Evolutionary conservation across 192 early-diverging fungal species (phyloP).

Genomic region (Podila horticola): DNA sequence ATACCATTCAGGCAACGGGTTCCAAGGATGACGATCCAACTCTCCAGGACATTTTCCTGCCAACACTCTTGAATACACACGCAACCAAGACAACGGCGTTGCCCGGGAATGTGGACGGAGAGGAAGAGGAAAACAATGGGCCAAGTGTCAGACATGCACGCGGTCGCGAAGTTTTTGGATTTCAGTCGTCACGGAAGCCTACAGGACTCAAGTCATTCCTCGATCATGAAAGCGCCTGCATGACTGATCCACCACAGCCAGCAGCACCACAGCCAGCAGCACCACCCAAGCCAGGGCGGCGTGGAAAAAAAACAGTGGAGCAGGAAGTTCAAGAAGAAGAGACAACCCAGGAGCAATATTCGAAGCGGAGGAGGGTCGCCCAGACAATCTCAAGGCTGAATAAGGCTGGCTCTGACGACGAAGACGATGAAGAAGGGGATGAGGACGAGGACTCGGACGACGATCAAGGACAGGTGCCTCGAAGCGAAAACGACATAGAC

Average conservation of each 20-base stretch:
- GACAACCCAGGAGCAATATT: neutral
- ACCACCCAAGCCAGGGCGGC: neutral
- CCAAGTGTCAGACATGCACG: slow-evolving; percentile 12
- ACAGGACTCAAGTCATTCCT: slow-evolving; percentile 36
- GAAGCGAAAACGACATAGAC: slow-evolving; percentile 27
- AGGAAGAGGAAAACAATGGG: neutral
- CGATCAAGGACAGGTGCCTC: slow-evolving; percentile 1
- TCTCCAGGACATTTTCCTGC: too few species aligned
- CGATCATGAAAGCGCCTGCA: slow-evolving; percentile 3
- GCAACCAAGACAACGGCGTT: neutral
- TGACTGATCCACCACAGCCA: neutral
- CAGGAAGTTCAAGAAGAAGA: neutral
- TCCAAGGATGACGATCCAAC: neutral
- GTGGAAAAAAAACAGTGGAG: neutral
- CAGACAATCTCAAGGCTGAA: slow-evolving; percentile 25
- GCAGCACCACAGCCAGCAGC: neutral
- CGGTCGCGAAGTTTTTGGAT: slow-evolving; percentile 50
- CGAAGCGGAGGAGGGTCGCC: slow-evolving; percentile 13
- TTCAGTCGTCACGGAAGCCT: slow-evolving; percentile 18
- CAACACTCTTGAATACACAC: too few species aligned
- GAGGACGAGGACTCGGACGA: slow-evolving; percentile 30
- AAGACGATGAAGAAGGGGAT: slow-evolving; percentile 48
- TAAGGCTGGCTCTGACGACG: slow-evolving; percentile 34
- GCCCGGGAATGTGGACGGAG: neutral
- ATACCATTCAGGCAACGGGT: too few species aligned